phyloP scores from a whole-genome alignment of 306 rosid genomes.

The Cucumis melo region DNA sequence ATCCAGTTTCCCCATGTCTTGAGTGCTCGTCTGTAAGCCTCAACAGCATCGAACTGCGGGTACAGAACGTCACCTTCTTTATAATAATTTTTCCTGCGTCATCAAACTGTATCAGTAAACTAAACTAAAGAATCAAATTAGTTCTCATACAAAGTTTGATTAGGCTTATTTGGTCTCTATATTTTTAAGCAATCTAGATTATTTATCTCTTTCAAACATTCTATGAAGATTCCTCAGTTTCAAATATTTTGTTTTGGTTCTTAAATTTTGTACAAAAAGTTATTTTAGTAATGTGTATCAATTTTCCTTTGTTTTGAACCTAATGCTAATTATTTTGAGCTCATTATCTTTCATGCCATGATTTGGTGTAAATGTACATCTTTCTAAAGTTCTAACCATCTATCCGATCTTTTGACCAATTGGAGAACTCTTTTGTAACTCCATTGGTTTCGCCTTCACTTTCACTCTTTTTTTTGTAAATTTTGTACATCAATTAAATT shows the following conservation, averaged over 20 bases:
- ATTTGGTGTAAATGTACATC: too few species aligned
- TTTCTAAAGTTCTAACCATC: too few species aligned
- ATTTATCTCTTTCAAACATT: not conserved
- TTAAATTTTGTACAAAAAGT: not conserved
- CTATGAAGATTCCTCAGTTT: not conserved
- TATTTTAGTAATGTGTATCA: not conserved
- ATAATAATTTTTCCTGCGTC: constrained; percentile 69
- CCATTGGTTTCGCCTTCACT: too few species aligned
- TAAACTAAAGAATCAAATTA: not conserved
- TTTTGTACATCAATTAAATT: too few species aligned
- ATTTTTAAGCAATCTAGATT: not conserved
- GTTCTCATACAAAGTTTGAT: not conserved
- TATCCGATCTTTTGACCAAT: too few species aligned
- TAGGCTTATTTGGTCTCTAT: not conserved
- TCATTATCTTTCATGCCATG: too few species aligned
- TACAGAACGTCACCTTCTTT: constrained; percentile 69
- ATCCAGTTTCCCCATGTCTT: constrained; percentile 87
- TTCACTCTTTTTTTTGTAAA: too few species aligned
- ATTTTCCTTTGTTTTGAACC: not conserved
- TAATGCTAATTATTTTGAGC: too few species aligned
- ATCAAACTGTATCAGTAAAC: not conserved
- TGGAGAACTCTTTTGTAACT: too few species aligned
- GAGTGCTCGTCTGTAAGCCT: constrained; percentile 69
- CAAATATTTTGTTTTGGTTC: not conserved
- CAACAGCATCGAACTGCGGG: constrained; percentile 64